Base-by-base conservation (phyloP, 768 basidiomycete species). In the Macrolepiota fuliginosa region DNA sequence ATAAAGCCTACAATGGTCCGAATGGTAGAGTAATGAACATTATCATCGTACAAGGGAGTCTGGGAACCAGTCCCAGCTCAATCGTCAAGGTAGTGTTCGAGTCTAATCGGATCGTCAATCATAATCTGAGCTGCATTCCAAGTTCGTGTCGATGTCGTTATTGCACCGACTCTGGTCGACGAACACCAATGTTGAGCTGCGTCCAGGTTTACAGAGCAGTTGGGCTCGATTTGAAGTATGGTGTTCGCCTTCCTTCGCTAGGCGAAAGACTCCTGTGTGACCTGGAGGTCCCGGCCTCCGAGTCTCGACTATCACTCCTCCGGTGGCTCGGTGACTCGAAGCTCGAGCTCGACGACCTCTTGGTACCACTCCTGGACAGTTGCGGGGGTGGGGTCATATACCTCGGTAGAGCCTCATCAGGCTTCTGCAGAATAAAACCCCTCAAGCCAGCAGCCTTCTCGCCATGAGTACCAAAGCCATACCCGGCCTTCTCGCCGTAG, bases 401-500 rank as follows among this genome's bases (percentile, higher is more conserved):
- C 24, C 85, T 80, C 10, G 88, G 88, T 22, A 88, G 74, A 0
- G 83, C 72, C 70, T 88, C 86, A 4, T 86, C 72, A 25, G 88
- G 88, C 64, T 82, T 86, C 49, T 83, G 81, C 65, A 88, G 81
- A 49, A 87, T 68, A 71, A 79, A 87, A 22, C 89, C 90, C 68
- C 77, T 84, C 66, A 85, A 72, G 9, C 78, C 85, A 10, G 89
- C 90, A 56, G 82, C 81, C 73, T 89, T 90, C 74, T 92, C 89
- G 3, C 85, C 91, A 67, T 90, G 88, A 62, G 86, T 80, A 40
- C 91, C 91, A 67, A 94, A 94, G n/a, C 91, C 90, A 64, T 86
- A 83, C 11, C 87, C 84, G 55, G 79, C 74, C 68, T 81, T 83
- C 15, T 71, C 70, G 25, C 63, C 65, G 40, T 58, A 66, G 49